Base-by-base conservation (phyloP, 169 alveolate species). In the Theileria luwenshuni region DNA sequence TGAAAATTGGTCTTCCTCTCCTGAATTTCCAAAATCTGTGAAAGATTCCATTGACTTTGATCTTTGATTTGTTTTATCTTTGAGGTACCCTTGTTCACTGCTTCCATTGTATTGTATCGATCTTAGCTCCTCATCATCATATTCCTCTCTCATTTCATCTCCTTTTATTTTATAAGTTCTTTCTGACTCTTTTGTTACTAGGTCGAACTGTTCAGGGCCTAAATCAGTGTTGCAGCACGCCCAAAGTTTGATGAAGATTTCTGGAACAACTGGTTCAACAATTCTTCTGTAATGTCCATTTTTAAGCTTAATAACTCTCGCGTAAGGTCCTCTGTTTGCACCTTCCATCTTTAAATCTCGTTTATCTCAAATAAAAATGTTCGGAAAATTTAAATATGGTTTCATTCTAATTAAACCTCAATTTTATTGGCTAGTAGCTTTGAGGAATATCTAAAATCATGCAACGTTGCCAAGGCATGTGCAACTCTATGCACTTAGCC, bases 261-360 rank as follows among this genome's bases (percentile, higher is more conserved):
- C 10, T 41, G 75, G 75, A 49, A 21, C 23, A 1, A 17, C 27
- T 10, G 75, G 69, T 19, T 67, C 75, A 1, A 48, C 75, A 10
- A 67, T 35, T 67, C 75, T 47, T 21, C 28, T 47, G 7, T 67
- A 67, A 25, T 32, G 69, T 47, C 75, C 75, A 48, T 67, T 67
- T 19, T 67, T 67, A 2, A 49, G 25, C 27, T 73, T 73, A 35
- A 47, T 8, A 7, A 67, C 32, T 33, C 7, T 47, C 48, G 75
- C 75, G 32, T 67, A 67, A 10, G 75, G 75, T 15, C 75, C 75
- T 13, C 61, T 1, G 27, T 48, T 48, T 25, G 7, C 15, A 48
- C 27, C 67, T 35, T 47, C 69, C 47, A 51, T 32, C 23, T 15
- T 47, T 67, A 67, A 51, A 67, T 13, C 19, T 67, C 2, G 30